Conservation (phyloP, 345 rosid genomes). For the Raphanus raphanistrum region DNA sequence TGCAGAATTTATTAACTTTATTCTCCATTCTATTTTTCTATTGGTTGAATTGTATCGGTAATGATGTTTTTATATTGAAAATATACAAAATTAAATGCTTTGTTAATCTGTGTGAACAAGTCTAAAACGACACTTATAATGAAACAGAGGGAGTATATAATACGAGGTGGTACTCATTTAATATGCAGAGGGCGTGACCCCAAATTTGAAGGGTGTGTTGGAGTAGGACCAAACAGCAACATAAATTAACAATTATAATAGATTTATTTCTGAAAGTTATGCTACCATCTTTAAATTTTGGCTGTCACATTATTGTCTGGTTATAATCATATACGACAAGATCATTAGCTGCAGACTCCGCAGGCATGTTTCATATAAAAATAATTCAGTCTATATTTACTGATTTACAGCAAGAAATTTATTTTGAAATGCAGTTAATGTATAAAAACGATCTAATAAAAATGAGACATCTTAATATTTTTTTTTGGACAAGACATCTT, state of each 20-base stretch:
- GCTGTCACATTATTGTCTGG: slow-evolving; percentile 38
- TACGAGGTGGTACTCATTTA: slow-evolving; percentile 24
- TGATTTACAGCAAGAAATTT: background rate
- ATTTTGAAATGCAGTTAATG: too few relatives aligned
- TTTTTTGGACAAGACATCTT: too few relatives aligned
- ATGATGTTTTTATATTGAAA: too few relatives aligned
- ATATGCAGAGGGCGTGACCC: slow-evolving; percentile 30
- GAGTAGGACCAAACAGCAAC: slow-evolving; percentile 35
- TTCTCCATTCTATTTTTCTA: too few relatives aligned
- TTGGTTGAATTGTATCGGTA: too few relatives aligned
- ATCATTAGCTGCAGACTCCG: slow-evolving; percentile 24
- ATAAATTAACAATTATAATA: background rate
- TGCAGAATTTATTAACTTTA: too few relatives aligned
- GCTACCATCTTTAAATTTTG: background rate
- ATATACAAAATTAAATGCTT: too few relatives aligned
- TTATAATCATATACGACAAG: slow-evolving; percentile 35
- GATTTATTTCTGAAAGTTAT: background rate
- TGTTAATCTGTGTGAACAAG: too few relatives aligned
- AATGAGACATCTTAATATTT: too few relatives aligned
- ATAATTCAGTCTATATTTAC: background rate
- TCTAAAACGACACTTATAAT: too few relatives aligned
- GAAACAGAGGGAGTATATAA: too few relatives aligned
- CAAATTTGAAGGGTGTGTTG: slow-evolving; percentile 24
- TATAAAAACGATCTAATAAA: too few relatives aligned
- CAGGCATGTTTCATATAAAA: slow-evolving; percentile 10